Conservation (phyloP, 2,329 filamentous ascomycete species). For the Colletotrichum orbiculare region DNA sequence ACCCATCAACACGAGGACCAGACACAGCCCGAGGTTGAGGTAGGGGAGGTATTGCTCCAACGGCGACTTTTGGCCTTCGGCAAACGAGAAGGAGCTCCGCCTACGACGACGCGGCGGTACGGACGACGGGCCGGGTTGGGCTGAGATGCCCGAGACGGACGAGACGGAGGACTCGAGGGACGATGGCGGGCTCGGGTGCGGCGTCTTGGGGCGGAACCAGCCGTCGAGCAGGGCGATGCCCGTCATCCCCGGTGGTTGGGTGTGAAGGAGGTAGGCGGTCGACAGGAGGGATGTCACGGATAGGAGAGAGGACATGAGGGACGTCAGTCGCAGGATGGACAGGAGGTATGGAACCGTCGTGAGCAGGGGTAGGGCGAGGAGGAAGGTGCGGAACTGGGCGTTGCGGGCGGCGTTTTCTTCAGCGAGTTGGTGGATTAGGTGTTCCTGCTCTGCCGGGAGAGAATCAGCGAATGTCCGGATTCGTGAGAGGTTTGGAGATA, state of each 20-base stretch:
- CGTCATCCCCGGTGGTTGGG: conserved; percentile 64
- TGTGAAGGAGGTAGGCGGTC: conserved; percentile 70
- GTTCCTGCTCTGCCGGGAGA: conserved; percentile 68
- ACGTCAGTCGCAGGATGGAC: conserved; percentile 50
- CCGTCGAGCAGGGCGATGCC: conserved; percentile 63
- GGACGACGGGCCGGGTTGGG: conserved; percentile 1
- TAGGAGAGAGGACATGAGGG: conserved; percentile 40
- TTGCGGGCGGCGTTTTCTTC: conserved; percentile 68
- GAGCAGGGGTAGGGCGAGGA: conserved; percentile 70
- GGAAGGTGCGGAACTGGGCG: conserved; percentile 65
- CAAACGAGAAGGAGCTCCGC: conserved; percentile 39
- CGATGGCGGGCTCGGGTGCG: conserved; percentile 27
- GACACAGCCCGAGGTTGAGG: conserved; percentile 68
- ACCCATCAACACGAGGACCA: conserved; percentile 61
- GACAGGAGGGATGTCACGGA: conserved; percentile 66
- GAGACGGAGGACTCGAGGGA: conserved; percentile 25
- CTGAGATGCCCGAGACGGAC: conserved; percentile 25
- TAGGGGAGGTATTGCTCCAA: conserved; percentile 69
- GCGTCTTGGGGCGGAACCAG: conserved; percentile 46
- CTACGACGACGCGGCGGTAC: conserved; percentile 27
- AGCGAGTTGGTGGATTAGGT: conserved; percentile 66
- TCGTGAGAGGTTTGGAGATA: conserved; percentile 17
- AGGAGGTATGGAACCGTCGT: conserved; percentile 66
- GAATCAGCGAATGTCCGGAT: conserved; percentile 28
- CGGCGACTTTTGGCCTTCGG: conserved; percentile 49